phyloP scores from a whole-genome alignment of 768 basidiomycete species.

The Panus rudis region DNA sequence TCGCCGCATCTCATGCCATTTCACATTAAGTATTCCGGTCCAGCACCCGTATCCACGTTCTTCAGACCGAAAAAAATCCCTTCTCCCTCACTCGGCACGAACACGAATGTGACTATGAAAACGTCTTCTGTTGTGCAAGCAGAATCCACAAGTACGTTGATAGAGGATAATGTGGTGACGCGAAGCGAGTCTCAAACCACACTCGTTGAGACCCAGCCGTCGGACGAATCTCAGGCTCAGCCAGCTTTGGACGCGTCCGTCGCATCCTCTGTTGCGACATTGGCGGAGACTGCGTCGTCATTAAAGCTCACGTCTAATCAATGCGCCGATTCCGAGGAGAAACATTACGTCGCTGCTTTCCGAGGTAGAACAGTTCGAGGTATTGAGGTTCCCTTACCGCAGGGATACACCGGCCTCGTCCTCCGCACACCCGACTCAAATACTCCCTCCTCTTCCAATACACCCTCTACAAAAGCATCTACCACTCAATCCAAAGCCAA shows the following conservation, averaged over 20 bases:
- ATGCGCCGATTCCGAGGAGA: background rate
- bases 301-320: background rate
- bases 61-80: constrained; percentile 46
- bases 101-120: background rate
- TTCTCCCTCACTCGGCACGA: constrained; percentile 11
- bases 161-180: too few species aligned
- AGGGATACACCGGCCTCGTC: constrained; percentile 63
- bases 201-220: background rate
- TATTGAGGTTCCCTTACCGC: constrained; percentile 49
- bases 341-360: constrained; percentile 56
- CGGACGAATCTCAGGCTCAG: background rate
- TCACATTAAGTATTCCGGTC: constrained; percentile 62
- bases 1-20: constrained; percentile 80
- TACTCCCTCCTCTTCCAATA: background rate
- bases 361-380: constrained; percentile 73
- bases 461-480: constrained; percentile 9
- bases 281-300: background rate
- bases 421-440: constrained; percentile 30
- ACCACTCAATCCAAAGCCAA: constrained; percentile 14
- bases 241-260: background rate
- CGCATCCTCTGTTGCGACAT: background rate
- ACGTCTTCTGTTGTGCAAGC: too few species aligned
- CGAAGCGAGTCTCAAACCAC: background rate
- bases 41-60: constrained; percentile 69
- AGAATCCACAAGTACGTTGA: too few species aligned